Evolutionary conservation across 2,329 filamentous ascomycete species (phyloP).

Genomic region (Colletotrichum sp.): DNA sequence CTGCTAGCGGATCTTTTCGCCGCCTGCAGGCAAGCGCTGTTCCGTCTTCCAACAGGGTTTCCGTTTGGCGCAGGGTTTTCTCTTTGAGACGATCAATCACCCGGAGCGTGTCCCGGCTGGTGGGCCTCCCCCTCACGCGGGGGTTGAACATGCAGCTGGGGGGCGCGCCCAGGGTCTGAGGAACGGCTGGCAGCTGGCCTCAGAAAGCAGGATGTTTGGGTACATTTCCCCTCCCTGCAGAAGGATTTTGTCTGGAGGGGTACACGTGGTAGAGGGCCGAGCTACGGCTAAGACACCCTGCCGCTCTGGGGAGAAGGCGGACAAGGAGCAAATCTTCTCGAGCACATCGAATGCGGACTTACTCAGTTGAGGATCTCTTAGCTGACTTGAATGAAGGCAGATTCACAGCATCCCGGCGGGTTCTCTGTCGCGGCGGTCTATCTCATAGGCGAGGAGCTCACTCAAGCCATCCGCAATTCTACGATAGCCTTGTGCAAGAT

Average conservation of each 20-base stretch:
- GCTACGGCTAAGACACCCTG: not conserved
- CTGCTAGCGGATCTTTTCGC: not conserved
- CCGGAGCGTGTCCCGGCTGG: not conserved
- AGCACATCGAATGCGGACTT: not conserved
- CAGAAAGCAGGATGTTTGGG: fast-evolving
- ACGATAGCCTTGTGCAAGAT: no score
- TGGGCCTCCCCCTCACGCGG: not conserved
- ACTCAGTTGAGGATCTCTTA: not conserved
- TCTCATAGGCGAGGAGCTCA: no score
- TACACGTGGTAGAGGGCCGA: not conserved
- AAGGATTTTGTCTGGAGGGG: not conserved
- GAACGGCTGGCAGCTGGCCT: not conserved
- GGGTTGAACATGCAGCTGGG: not conserved
- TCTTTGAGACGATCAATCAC: not conserved
- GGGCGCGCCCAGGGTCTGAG: not conserved
- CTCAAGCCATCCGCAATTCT: no score
- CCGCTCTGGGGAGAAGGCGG: not conserved
- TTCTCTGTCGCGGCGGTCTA: no score
- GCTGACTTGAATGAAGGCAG: not conserved
- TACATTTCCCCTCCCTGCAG: not conserved
- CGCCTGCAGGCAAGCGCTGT: not conserved
- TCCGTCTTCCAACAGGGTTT: not conserved
- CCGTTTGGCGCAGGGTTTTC: not conserved
- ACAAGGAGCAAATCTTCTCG: not conserved
- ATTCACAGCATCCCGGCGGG: not conserved